Percentiles rank a stretch among this genome's conserved stretches.
These are phyloP conservation scores for Mycosphaerella sp. DNA, from an alignment of 2,329 filamentous ascomycete species.

Conservation along the genomic window DNA sequence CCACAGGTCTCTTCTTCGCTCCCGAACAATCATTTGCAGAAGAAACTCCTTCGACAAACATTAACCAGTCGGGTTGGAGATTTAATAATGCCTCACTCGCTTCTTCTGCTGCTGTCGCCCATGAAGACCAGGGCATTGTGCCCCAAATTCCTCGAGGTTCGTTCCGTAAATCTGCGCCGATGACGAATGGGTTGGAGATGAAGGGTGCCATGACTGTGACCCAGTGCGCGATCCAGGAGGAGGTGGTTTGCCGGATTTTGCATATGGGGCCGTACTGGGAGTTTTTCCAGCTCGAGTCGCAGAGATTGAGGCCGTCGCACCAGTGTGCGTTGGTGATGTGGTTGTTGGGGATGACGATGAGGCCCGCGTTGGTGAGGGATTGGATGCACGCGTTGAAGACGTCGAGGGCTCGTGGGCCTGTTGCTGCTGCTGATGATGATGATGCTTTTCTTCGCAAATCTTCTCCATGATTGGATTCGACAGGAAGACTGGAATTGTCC, in stretches of 20 bases:
- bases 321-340: conserved; percentile 63
- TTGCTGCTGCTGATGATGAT: conserved; percentile 24
- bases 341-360: conserved; percentile 63
- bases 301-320: conserved; percentile 63
- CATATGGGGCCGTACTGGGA: conserved; percentile 56
- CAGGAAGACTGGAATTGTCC: not conserved
- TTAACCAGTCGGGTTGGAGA: conserved; percentile 58
- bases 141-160: conserved; percentile 64
- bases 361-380: conserved; percentile 53
- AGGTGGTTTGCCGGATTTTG: conserved; percentile 56
- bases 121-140: conserved; percentile 59
- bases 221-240: conserved; percentile 61
- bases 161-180: conserved; percentile 62
- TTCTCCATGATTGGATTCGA: conserved; percentile 5
- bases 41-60: conserved; percentile 62
- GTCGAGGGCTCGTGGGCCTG: conserved; percentile 52
- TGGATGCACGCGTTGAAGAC: conserved; percentile 54
- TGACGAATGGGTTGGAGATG: conserved; percentile 53
- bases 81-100: conserved; percentile 55
- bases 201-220: conserved; percentile 57
- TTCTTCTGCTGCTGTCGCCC: conserved; percentile 58
- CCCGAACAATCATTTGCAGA: conserved; percentile 60
- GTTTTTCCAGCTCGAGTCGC: conserved; percentile 62
- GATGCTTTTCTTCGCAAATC: conserved; percentile 10
- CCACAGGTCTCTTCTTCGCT: conserved; percentile 50